Conservation (phyloP, 2,329 filamentous ascomycete species). For the Stachybotrys echinatus region DNA sequence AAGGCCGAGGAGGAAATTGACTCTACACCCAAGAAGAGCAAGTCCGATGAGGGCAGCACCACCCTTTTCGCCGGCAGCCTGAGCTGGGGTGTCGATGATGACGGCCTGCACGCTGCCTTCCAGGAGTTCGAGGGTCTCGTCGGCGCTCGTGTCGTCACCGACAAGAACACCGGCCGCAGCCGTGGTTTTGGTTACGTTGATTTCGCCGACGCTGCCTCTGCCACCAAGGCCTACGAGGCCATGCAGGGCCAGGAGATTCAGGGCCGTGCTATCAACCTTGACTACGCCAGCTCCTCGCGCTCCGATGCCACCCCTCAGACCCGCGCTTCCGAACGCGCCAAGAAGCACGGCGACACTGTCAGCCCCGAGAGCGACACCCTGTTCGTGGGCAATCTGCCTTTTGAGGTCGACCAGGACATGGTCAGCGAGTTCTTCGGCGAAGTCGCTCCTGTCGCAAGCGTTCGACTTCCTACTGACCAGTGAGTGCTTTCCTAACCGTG, state of each 20-base stretch:
- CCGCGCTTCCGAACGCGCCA: conserved; percentile 59
- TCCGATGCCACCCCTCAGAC: conserved; percentile 45
- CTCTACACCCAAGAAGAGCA: conserved; percentile 60
- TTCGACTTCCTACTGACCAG: conserved; percentile 83
- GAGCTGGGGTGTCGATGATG: conserved; percentile 86
- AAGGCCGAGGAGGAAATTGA: conserved; percentile 44
- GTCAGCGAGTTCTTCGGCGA: conserved; percentile 71
- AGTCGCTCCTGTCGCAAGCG: conserved; percentile 65
- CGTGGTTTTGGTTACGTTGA: conserved; percentile 94
- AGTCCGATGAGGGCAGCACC: conserved; percentile 46
- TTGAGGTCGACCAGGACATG: conserved; percentile 72
- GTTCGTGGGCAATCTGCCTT: conserved; percentile 88
- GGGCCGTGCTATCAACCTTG: conserved; percentile 69
- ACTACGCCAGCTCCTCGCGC: conserved; percentile 67
- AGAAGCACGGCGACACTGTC: conserved; percentile 70
- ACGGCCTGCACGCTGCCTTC: conserved; percentile 76
- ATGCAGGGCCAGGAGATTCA: conserved; percentile 73
- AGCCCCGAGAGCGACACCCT: conserved; percentile 81
- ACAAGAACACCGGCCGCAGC: conserved; percentile 74
- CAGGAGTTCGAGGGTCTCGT: conserved; percentile 69
- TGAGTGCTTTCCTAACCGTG: conserved; percentile 30
- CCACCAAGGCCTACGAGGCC: conserved; percentile 65
- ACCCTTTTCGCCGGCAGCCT: conserved; percentile 90
- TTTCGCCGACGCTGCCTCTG: conserved; percentile 64
- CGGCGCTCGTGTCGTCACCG: conserved; percentile 75